Evolutionary conservation across 129 eudicot genomes (phyloP).

Genomic region (Escallonia rubra): DNA sequence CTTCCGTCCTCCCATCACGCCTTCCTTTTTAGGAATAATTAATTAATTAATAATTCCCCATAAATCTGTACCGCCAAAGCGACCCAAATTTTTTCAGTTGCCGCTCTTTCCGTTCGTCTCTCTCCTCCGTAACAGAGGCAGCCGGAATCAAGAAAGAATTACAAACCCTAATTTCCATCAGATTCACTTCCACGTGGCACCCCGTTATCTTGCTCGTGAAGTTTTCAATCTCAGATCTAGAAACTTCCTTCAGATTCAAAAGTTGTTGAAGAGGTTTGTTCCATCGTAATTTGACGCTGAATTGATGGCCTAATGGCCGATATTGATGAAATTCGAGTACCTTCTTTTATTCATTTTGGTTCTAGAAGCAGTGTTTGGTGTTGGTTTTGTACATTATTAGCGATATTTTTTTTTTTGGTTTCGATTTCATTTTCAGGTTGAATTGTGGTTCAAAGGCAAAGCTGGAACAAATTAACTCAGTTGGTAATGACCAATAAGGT

Average conservation of each 20-base stretch:
- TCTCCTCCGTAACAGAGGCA: constrained; percentile 4
- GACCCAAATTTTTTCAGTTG: constrained; percentile 59
- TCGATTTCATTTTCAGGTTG: background rate
- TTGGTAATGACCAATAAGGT: background rate
- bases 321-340: no score
- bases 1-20: constrained; percentile 36
- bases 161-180: constrained; percentile 37
- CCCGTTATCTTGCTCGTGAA: background rate
- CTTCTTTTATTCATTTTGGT: background rate
- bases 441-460: no score
- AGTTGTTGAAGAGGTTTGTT: constrained; percentile 24
- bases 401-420: background rate
- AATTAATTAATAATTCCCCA: background rate
- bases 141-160: constrained; percentile 1
- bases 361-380: background rate
- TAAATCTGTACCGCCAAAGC: constrained; percentile 40
- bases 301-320: background rate
- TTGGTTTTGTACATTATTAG: background rate
- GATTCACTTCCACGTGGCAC: background rate
- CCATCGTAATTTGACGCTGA: constrained; percentile 7
- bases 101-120: constrained; percentile 41
- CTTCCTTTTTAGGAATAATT: background rate
- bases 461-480: no score
- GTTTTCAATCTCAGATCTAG: constrained; percentile 22
- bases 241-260: constrained; percentile 12